Evolutionary conservation across 106 monocot genomes (phyloP).

Genomic region (Dendrobium chrysotoxum): DNA sequence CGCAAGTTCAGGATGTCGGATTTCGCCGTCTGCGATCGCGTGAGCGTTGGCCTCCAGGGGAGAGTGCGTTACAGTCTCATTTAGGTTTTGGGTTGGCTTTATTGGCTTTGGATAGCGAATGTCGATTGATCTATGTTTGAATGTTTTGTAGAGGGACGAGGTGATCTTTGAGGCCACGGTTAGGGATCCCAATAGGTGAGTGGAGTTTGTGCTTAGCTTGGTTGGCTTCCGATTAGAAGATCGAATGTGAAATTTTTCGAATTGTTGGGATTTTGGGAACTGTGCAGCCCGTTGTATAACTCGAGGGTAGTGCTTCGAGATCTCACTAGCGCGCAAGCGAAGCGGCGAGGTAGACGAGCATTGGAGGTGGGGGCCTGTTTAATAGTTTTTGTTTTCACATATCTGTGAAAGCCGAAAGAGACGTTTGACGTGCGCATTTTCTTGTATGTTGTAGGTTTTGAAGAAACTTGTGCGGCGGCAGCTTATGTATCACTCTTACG

Average conservation of each 20-base stretch:
- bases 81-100: neutral
- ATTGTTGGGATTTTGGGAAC: neutral
- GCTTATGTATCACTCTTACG: slow-evolving; percentile 89
- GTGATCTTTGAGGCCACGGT: slow-evolving; percentile 88
- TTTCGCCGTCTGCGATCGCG: slow-evolving; percentile 57
- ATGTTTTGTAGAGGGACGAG: slow-evolving; percentile 65
- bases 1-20: slow-evolving; percentile 55
- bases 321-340: slow-evolving; percentile 63
- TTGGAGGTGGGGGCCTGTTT: slow-evolving; percentile 50
- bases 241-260: neutral
- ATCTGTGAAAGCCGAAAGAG: neutral
- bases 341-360: slow-evolving; percentile 81
- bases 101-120: neutral
- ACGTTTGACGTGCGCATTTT: neutral
- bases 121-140: slow-evolving; percentile 3
- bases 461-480: slow-evolving; percentile 71
- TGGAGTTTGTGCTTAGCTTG: slow-evolving; percentile 5
- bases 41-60: slow-evolving; percentile 81
- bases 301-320: slow-evolving; percentile 83
- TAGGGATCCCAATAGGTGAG: slow-evolving; percentile 54
- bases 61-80: slow-evolving; percentile 31
- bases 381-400: neutral
- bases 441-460: slow-evolving; percentile 44
- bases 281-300: slow-evolving; percentile 63
- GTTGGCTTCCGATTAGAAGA: neutral